Percentiles rank a stretch among this genome's conserved stretches.
Conservation (phyloP, 331 rosid genomes). For the Arachis monticola region DNA sequence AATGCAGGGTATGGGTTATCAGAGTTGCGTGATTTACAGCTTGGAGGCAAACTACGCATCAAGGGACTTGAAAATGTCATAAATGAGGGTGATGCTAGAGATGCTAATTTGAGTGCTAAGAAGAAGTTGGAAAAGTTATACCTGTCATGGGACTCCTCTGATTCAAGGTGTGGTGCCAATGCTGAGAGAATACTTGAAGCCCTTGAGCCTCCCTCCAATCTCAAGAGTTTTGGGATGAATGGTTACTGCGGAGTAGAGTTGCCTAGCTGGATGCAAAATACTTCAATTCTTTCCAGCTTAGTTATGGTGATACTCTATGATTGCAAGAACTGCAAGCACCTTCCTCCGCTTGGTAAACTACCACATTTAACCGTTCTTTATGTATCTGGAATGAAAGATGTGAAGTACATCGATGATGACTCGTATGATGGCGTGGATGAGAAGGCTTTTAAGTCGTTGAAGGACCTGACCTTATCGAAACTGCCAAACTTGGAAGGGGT, state of each 20-base stretch:
- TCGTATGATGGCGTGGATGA: background rate
- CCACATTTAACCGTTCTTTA: background rate
- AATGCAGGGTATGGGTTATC: background rate
- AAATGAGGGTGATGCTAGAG: background rate
- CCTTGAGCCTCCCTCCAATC: constrained; percentile 3
- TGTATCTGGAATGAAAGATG: background rate
- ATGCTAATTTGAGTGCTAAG: background rate
- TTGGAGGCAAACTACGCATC: constrained; percentile 5
- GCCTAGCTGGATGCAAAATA: constrained; percentile 8
- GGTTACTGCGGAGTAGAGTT: background rate
- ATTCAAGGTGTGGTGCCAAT: background rate
- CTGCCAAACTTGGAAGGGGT: constrained; percentile 19
- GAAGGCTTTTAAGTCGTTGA: constrained; percentile 20
- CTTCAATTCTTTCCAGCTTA: background rate
- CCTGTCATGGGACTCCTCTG: background rate
- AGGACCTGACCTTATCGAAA: rapidly evolving
- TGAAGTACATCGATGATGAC: background rate
- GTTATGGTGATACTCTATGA: background rate
- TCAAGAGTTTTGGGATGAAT: background rate
- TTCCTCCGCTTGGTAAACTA: constrained; percentile 26
- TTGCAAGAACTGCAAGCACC: background rate
- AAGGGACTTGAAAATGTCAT: constrained; percentile 10
- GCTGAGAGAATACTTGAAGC: background rate
- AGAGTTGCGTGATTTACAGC: constrained; percentile 7
- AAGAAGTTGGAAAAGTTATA: background rate